Base-by-base conservation (phyloP, 306 rosid genomes). In the Pyrus communis region DNA sequence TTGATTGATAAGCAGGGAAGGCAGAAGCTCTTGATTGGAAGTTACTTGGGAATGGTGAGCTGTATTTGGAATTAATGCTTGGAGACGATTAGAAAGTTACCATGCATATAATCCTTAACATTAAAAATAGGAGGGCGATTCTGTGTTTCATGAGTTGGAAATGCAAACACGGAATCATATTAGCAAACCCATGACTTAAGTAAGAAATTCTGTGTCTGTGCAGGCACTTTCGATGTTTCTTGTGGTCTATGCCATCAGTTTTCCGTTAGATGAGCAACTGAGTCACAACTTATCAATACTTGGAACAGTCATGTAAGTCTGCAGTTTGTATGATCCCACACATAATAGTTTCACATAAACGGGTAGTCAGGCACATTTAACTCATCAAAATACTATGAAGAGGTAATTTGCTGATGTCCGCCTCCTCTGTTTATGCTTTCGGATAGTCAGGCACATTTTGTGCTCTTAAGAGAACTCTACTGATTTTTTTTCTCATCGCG, bases 21-120 rank as follows among this genome's bases (percentile, higher is more conserved):
- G 71, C 91, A 86, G 65, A 93, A 79, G 72, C 98, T 91, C 69
- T 86, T 91, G 69, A 81, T 88, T 55, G 92, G 97, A 81, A 93
- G 98, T 89, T 91, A 91, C 76, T n/a, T 85, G 33, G 98, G 97
- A 84, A 93, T 93, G 98, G 97, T 93, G 77, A 85, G 97, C 77
- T 73, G 69, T 61, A 25, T 31, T 67, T 7, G 11, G 45, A 9
- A 35, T 58, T 42, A 11, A 23, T 22, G 7, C 19, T 73, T 4
- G 42, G 11, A 60, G 21, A 74, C 7, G 11, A 43, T 40, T n/a
- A 74, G 40, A 60, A 74, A 9, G 22, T 25, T 61, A 43, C 21
- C 4, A 40, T n/a, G 54, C 33, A 38, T 66, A 35, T 4, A 35
- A 17, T 38, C 51, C 70, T 66, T 35, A 22, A 21, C 43, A 45